Evolutionary conservation across 1,284 basidiomycete species (phyloP), one percentile per base, ranked within the genome.

Genomic region (Pseudozyma hubeiensis): DNA sequence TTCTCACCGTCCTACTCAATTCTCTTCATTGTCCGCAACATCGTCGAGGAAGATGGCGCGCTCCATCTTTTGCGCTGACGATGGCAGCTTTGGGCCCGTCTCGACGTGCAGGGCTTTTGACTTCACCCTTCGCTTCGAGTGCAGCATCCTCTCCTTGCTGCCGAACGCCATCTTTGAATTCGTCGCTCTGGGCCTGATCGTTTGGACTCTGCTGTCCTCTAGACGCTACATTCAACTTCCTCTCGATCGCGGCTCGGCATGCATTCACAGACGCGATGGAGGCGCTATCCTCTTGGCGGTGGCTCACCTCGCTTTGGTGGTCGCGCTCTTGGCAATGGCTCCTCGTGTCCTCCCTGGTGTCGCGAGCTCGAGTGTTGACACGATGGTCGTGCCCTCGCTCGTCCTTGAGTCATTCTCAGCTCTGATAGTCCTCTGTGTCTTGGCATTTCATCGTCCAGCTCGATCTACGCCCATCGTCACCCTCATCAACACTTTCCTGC

Each of bases 81-180:
- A 62, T 19, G 59, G 33, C 19, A 13, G 19, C 29, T 60, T 57
- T 17, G 67, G 70, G 5, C 70, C 67, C 1, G 41, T 54, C 34
- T 73, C 70, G 31, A 59, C 31, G 8, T 73, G 67, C 50, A 61
- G 70, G 6, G 50, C 54, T 33, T 73, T 73, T 44, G 70, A 73
- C 51, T 73, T 70, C 17, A 73, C 70, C 7, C 43, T 73, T 1
- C 46, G 46, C 24, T 73, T 73, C 50, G 49, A 60, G 24, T 71
- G 54, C 53, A 49, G 59, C 46, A 56, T 71, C 17, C 44, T 73
- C 6, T 47, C 53, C 9, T 13, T 64, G 41, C 17, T 64, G 29
- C 64, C 69, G 9, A 64, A 70, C n/a, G 58, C 40, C 9, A 11
- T 57, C 43, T 57, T 57, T 29, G 39, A 43, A 9, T 29, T 52